These are phyloP conservation scores for Paramecium tetraurelia DNA, from an alignment of 73 alveolate genomes.

Conservation along the genomic window DNA sequence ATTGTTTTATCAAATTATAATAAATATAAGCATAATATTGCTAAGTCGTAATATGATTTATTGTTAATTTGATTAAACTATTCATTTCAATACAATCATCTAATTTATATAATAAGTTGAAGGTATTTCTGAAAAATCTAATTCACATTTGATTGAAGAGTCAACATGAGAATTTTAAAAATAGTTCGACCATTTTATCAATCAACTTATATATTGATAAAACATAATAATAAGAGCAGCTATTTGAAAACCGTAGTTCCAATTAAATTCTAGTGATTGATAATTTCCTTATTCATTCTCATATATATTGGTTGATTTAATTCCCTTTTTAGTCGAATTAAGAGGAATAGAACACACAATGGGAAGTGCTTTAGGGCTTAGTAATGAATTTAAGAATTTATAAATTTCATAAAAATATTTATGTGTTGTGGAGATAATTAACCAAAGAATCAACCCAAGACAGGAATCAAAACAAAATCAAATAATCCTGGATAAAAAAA, in stretches of 20 bases:
- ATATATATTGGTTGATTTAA: background rate
- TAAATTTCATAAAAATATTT: background rate
- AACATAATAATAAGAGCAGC: too few species aligned
- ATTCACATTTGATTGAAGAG: background rate
- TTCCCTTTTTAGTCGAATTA: background rate
- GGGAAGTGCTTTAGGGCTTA: background rate
- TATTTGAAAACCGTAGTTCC: too few species aligned
- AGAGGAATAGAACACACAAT: background rate
- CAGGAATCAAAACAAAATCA: conserved; percentile 40
- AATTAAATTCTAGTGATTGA: too few species aligned
- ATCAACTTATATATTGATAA: too few species aligned
- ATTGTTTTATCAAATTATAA: too few species aligned
- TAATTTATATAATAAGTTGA: background rate
- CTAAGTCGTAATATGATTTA: too few species aligned
- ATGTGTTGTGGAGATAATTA: conserved; percentile 26
- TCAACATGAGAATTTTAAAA: background rate
- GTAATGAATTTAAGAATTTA: background rate
- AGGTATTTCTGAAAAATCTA: background rate
- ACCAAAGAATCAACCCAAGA: background rate
- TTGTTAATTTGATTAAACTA: too few species aligned
- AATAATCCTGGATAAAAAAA: conserved; percentile 25
- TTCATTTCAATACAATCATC: too few species aligned
- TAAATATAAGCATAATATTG: too few species aligned
- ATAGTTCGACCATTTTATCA: background rate
- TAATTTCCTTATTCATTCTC: background rate